Evolutionary conservation across 176 grass and related monocot genomes (phyloP).

Genomic region (Tillandsia leiboldiana): DNA sequence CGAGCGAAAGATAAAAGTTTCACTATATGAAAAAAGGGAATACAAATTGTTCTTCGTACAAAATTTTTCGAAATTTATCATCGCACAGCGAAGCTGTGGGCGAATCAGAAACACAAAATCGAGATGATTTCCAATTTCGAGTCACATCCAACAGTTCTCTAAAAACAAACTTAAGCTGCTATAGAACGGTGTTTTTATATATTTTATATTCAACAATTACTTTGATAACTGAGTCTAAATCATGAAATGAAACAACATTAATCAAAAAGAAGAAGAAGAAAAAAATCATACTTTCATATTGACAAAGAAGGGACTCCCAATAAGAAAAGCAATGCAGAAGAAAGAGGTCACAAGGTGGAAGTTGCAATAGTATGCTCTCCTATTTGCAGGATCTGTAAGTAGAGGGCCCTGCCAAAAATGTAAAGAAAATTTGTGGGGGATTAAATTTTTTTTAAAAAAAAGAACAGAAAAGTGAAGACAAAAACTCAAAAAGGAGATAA

Average conservation of each 20-base stretch:
- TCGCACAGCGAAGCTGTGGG: too few relatives aligned
- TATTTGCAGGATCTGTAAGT: constrained; percentile 4
- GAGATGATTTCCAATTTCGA: too few relatives aligned
- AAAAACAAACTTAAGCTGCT: too few relatives aligned
- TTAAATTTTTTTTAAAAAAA: too few relatives aligned
- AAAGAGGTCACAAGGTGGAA: constrained; percentile 3
- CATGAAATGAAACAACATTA: not conserved
- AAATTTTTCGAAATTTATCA: too few relatives aligned
- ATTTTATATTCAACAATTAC: too few relatives aligned
- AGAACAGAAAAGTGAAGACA: not conserved
- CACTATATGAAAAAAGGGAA: too few relatives aligned
- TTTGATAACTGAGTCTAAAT: not conserved
- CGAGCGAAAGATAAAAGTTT: too few relatives aligned
- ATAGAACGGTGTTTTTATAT: too few relatives aligned
- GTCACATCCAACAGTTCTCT: too few relatives aligned
- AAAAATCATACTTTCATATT: not conserved
- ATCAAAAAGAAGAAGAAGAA: not conserved
- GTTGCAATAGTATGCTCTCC: constrained; percentile 11
- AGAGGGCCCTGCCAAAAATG: constrained; percentile 6
- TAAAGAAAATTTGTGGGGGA: not conserved
- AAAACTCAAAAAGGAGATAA: not conserved
- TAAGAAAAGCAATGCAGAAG: constrained; percentile 9
- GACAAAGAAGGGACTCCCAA: constrained; percentile 3
- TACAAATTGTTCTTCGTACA: too few relatives aligned
- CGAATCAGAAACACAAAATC: too few relatives aligned